Evolutionary conservation across 2,329 filamentous ascomycete species (phyloP).

Genomic region (Curvularia verruculosa): DNA sequence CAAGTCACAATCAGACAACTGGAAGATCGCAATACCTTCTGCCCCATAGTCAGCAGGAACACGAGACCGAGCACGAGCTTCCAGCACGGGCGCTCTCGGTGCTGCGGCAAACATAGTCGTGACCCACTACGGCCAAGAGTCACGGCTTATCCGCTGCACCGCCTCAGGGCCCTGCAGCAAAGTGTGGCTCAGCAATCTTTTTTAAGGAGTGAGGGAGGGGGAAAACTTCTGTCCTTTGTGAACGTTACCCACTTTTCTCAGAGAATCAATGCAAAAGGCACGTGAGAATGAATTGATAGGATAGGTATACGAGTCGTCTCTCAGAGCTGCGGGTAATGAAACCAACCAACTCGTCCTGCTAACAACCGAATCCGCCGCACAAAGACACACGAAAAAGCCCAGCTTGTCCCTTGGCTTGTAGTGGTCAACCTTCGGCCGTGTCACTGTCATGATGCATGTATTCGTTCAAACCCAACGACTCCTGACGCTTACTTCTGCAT

Average conservation of each 20-base stretch:
- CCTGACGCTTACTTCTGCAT: slow-evolving; percentile 57
- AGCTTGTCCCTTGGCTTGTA: slow-evolving; percentile 30
- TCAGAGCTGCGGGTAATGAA: slow-evolving; percentile 9
- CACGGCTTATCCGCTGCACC: slow-evolving; percentile 1
- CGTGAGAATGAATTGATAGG: slow-evolving; percentile 18
- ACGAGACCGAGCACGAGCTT: not conserved
- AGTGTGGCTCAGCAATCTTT: slow-evolving; percentile 7
- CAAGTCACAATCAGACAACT: not conserved
- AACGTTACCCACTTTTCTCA: not conserved
- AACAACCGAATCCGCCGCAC: slow-evolving; percentile 12
- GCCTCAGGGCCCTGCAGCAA: slow-evolving; percentile 24
- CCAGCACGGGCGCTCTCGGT: not conserved
- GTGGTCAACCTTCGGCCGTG: slow-evolving; percentile 36
- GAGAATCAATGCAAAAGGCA: slow-evolving; percentile 8
- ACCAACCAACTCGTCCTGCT: slow-evolving; percentile 9
- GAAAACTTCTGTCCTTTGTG: slow-evolving; percentile 10
- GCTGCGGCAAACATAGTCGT: not conserved
- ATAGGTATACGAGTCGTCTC: slow-evolving; percentile 15
- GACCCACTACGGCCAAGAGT: slow-evolving; percentile 4
- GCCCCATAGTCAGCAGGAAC: not conserved
- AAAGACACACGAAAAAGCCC: slow-evolving; percentile 14
- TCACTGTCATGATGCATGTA: slow-evolving; percentile 40
- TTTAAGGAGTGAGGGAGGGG: not conserved
- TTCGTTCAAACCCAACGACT: slow-evolving; percentile 33
- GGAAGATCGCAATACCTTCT: not conserved